A percentile compares a stretch with the other conserved stretches of the same genome.
Evolutionary conservation across 352 stramenopile genomes (phyloP).

Genomic region (Phytophthora pseudosyringae): DNA sequence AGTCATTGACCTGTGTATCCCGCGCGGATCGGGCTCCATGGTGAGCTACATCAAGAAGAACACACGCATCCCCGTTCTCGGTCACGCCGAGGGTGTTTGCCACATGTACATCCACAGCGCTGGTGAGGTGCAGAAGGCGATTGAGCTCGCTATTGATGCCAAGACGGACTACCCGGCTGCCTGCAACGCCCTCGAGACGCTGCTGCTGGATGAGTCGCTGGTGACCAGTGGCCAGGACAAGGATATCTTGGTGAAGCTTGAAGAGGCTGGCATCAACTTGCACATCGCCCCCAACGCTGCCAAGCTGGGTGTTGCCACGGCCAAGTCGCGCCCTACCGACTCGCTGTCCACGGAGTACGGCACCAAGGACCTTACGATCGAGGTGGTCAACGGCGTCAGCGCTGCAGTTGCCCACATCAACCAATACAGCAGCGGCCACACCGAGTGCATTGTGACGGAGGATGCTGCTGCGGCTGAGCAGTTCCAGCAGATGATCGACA

Average conservation of each 20-base stretch:
- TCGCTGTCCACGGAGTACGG: conserved; percentile 96
- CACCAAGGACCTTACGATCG: conserved; percentile 93
- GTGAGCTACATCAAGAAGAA: conserved; percentile 98
- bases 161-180: conserved; percentile 99
- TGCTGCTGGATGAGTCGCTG: conserved; percentile 94
- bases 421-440: conserved; percentile 96
- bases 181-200: conserved; percentile 98
- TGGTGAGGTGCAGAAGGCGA: conserved; percentile 88
- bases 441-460: conserved; percentile 97
- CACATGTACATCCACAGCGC: conserved; percentile 97
- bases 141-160: conserved; percentile 94
- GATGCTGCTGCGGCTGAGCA: conserved; percentile 74
- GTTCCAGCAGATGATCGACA: conserved; percentile 92
- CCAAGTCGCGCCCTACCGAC: conserved; percentile 73
- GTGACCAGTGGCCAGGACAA: conserved; percentile 77
- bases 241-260: conserved; percentile 82
- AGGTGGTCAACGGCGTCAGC: conserved; percentile 91
- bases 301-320: conserved; percentile 61
- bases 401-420: conserved; percentile 97
- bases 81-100: conserved; percentile 98
- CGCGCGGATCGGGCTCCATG: conserved; percentile 94
- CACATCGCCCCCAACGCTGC: conserved; percentile 92
- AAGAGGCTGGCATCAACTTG: conserved; percentile 92
- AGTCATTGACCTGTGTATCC: conserved; percentile 99
- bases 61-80: conserved; percentile 97